These are phyloP conservation scores for Leptographium wingfieldii DNA, from an alignment of 2,329 filamentous ascomycete genomes.

Conservation along the genomic window DNA sequence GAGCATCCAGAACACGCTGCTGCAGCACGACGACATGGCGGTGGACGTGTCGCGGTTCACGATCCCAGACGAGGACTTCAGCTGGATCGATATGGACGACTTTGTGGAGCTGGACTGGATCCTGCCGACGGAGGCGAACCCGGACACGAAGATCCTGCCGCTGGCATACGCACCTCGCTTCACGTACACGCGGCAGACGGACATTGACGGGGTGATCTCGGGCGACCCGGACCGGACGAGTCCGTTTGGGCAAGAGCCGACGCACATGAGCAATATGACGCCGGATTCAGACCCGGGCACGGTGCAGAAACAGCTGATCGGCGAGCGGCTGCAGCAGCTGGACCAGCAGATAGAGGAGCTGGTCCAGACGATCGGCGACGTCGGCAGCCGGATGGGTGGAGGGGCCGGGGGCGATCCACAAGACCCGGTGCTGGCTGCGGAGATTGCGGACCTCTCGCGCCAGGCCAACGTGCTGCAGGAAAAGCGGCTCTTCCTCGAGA, in stretches of 20 bases:
- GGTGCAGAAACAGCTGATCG: slow-evolving; percentile 78
- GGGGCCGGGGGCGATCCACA: slow-evolving; percentile 26
- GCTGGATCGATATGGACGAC: slow-evolving; percentile 99
- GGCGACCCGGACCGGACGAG: slow-evolving; percentile 75
- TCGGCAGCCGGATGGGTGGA: slow-evolving; percentile 51
- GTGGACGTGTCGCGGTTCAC: slow-evolving; percentile 78
- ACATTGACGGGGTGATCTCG: slow-evolving; percentile 68
- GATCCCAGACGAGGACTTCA: slow-evolving; percentile 89
- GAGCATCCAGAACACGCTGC: slow-evolving; percentile 48
- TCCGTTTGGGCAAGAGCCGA: slow-evolving; percentile 84
- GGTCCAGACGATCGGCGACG: slow-evolving; percentile 57
- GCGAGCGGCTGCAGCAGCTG: slow-evolving; percentile 66
- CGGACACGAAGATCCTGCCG: slow-evolving; percentile 87
- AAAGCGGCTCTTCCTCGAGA: slow-evolving; percentile 45
- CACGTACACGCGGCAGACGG: slow-evolving; percentile 94
- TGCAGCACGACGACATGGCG: slow-evolving; percentile 41
- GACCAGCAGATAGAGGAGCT: slow-evolving; percentile 68
- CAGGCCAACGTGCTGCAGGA: slow-evolving; percentile 44
- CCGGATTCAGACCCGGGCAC: slow-evolving; percentile 76
- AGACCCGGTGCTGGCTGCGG: slow-evolving; percentile 27
- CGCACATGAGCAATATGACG: slow-evolving; percentile 92
- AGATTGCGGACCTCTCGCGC: slow-evolving; percentile 46
- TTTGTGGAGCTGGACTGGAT: slow-evolving; percentile 98
- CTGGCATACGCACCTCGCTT: slow-evolving; percentile 87
- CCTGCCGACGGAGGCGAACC: slow-evolving; percentile 75